Conservation (phyloP, 441 rosid species). For the Adansonia grandidieri region DNA sequence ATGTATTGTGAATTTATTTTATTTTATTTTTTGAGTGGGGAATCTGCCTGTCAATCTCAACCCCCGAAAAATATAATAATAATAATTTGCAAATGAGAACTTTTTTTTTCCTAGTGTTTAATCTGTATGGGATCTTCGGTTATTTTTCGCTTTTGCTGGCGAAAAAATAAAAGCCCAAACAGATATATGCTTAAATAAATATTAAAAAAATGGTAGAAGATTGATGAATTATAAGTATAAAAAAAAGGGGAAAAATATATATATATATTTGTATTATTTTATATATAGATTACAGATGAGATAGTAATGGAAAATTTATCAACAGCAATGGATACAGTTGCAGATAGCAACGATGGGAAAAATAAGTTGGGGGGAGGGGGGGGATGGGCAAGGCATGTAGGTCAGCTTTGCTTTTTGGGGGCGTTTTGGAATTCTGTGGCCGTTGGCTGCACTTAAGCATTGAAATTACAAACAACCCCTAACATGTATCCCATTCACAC, state of each 20-base stretch:
- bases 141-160: constrained; percentile 27
- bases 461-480: constrained; percentile 38
- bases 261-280: no score
- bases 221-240: no score
- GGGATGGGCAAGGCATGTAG: constrained; percentile 26
- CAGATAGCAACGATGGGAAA: constrained; percentile 50
- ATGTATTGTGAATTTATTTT: constrained; percentile 42
- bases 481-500: constrained; percentile 28
- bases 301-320: constrained; percentile 22
- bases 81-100: background rate
- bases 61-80: background rate
- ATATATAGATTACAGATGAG: no score
- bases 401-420: constrained; percentile 44
- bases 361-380: constrained; percentile 35
- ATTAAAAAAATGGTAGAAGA: background rate
- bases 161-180: background rate
- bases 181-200: background rate
- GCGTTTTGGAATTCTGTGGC: constrained; percentile 52
- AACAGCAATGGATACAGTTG: constrained; percentile 28
- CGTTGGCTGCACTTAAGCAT: constrained; percentile 3
- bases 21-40: constrained; percentile 37
- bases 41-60: constrained; percentile 51
- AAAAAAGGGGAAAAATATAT: background rate
- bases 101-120: constrained; percentile 10
- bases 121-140: constrained; percentile 42